Percentiles rank a stretch among this genome's conserved stretches.
These are phyloP conservation scores for Zygosaccharomyces gambellarensis DNA, from an alignment of 805 yeast genomes.

Conservation along the genomic window DNA sequence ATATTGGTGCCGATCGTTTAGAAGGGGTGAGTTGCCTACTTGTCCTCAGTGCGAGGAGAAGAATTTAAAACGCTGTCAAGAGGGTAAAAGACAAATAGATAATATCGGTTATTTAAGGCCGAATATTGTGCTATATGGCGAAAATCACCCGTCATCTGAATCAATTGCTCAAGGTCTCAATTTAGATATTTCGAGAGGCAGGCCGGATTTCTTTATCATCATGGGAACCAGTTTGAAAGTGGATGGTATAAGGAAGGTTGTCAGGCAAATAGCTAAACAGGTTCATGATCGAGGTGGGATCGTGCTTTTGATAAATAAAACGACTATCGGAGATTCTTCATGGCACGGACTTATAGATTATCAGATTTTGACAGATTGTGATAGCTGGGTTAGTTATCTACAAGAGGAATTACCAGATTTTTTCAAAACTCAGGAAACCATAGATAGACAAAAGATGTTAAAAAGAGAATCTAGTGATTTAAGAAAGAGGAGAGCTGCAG, in stretches of 20 bases:
- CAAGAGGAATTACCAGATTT: constrained; percentile 53
- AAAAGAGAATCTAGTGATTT: constrained; percentile 33
- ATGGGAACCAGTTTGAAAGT: constrained; percentile 93
- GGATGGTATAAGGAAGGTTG: constrained; percentile 79
- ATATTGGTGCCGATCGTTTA: constrained; percentile 42
- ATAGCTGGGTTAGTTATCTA: constrained; percentile 62
- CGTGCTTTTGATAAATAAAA: constrained; percentile 72
- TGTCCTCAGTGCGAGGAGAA: constrained; percentile 64
- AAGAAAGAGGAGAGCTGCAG: constrained; percentile 21
- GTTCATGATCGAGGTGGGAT: constrained; percentile 77
- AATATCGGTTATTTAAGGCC: constrained; percentile 78
- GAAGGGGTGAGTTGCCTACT: constrained; percentile 66
- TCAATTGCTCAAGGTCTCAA: constrained; percentile 64
- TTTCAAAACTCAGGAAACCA: constrained; percentile 49
- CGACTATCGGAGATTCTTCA: constrained; percentile 50
- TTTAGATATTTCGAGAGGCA: constrained; percentile 52
- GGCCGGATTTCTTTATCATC: constrained; percentile 77
- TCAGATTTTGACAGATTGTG: constrained; percentile 77
- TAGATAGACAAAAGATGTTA: constrained; percentile 29
- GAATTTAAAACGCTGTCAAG: constrained; percentile 49
- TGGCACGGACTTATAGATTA: constrained; percentile 77
- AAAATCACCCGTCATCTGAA: constrained; percentile 85
- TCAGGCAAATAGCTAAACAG: constrained; percentile 58
- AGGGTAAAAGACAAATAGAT: constrained; percentile 73
- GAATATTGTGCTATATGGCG: constrained; percentile 87